Base-by-base conservation (phyloP, 2,329 filamentous ascomycete species). In the Hirsutella thompsonii region DNA sequence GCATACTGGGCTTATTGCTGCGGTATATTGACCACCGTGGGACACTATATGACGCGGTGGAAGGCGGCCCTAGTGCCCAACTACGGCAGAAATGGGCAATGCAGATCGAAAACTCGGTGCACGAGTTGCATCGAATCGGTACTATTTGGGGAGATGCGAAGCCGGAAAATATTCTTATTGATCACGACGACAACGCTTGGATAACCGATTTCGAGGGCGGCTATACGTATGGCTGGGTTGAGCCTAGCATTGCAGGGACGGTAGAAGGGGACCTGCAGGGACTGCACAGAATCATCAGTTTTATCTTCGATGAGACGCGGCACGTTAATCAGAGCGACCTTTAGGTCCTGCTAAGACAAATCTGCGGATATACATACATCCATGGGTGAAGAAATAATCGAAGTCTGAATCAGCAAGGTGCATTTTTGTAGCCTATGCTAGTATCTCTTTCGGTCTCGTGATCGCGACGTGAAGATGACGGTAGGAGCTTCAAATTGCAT, bases 241-340 rank as follows among this genome's bases (percentile, higher is more conserved):
- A 39, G n/a, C 4, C 29, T 9, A 20, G 23, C 19, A 34, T 18
- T 14, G 38, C 38, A 9, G 38, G 38, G 32, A 39, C 38, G 9
- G 29, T 39, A 10, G 38, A 39, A 34, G 23, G 38, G 11, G 38
- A 34, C 18, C 8, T 34, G n/a, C 38, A 39, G 9, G 38, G 38
- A 16, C 30, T 18, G 38, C 29, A 26, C n/a, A 19, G 32, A 34
- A 34, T 34, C 32, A 34, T 34, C 32, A 34, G 8, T 2, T 34
- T 33, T 9, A 39, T 39, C 14, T 33, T 18, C 20, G 28, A 39
- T 13, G 28, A 4, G 28, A 3, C 14, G 10, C 23, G 20, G n/a
- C 14, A 33, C n/a, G 32, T 16, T 33, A 26, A 26, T 26, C 23
- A 26, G 23, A 26, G 23, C 23, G 23, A 26, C 11, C 23, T 26